Conservation (phyloP, 805 yeast species). For the Babjeviella inositovora region DNA sequence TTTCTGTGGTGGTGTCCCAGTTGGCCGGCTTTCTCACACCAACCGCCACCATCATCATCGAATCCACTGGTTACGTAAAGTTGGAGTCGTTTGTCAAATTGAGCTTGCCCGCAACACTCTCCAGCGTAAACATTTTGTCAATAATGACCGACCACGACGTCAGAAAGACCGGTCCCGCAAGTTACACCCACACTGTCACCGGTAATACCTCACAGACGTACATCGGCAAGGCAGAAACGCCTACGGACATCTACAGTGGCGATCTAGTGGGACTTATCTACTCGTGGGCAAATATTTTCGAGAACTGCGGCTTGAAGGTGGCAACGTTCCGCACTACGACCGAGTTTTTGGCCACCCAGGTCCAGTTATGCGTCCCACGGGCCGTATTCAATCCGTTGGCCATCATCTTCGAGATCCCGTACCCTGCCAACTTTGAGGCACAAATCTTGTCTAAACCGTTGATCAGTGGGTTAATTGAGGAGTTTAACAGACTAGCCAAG, state of each 20-base stretch:
- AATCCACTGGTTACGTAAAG: slow-evolving; percentile 57
- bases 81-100: slow-evolving; percentile 52
- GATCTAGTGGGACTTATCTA: slow-evolving; percentile 13
- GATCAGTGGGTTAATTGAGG: slow-evolving; percentile 64
- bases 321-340: slow-evolving; percentile 31
- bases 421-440: slow-evolving; percentile 36
- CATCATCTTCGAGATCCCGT: slow-evolving; percentile 55
- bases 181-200: slow-evolving; percentile 14
- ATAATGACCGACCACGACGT: slow-evolving; percentile 51
- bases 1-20: no score
- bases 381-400: slow-evolving; percentile 68
- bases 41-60: slow-evolving; percentile 41
- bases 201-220: slow-evolving; percentile 17
- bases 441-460: slow-evolving; percentile 79
- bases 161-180: slow-evolving; percentile 13
- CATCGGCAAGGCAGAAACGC: slow-evolving; percentile 13
- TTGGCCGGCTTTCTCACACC: slow-evolving; percentile 10
- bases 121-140: slow-evolving; percentile 25
- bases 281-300: slow-evolving; percentile 16
- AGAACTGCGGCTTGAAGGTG: slow-evolving; percentile 22
- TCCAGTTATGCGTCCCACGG: slow-evolving; percentile 72
- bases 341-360: slow-evolving; percentile 59
- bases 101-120: slow-evolving; percentile 16
- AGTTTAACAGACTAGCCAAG: slow-evolving; percentile 56
- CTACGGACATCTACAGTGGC: slow-evolving; percentile 23